These are phyloP conservation scores for Primulina huaijiensis DNA, from an alignment of 257 asterid genomes.

Conservation along the genomic window DNA sequence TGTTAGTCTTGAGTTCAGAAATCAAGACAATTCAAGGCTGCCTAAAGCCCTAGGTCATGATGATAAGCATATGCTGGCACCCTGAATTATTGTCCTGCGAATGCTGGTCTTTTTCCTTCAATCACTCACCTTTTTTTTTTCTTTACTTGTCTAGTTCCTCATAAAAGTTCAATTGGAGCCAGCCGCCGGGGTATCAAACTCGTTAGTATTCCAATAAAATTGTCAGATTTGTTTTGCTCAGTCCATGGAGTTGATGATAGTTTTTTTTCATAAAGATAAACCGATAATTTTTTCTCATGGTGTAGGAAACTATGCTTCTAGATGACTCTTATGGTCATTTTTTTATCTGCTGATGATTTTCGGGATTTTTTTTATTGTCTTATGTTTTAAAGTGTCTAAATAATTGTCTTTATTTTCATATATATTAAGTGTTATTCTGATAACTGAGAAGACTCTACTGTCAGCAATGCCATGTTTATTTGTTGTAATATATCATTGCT, in stretches of 20 bases:
- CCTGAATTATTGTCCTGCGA: slow-evolving; percentile 9
- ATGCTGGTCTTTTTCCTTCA: slow-evolving; percentile 9
- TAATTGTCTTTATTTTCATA: too few relatives aligned
- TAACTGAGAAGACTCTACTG: neutral
- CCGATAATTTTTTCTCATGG: neutral
- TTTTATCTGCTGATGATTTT: too few relatives aligned
- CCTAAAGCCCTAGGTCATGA: neutral
- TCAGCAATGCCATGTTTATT: neutral
- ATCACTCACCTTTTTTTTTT: neutral
- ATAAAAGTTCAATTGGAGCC: slow-evolving; percentile 8
- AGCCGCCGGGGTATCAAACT: neutral
- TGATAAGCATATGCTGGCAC: slow-evolving; percentile 6
- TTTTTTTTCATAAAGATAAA: neutral
- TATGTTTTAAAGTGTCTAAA: neutral
- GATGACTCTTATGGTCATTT: neutral
- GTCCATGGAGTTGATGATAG: neutral
- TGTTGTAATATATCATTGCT: neutral
- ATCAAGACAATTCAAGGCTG: too few relatives aligned
- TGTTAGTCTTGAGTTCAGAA: too few relatives aligned
- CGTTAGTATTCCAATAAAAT: neutral
- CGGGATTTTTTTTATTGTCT: neutral
- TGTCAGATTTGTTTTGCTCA: neutral
- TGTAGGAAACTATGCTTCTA: too few relatives aligned
- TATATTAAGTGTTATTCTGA: neutral
- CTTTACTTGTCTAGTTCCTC: slow-evolving; percentile 8